Evolutionary conservation across 768 basidiomycete species (phyloP), one percentile per base, ranked within the genome.

Genomic region (Lactarius hengduanensis): DNA sequence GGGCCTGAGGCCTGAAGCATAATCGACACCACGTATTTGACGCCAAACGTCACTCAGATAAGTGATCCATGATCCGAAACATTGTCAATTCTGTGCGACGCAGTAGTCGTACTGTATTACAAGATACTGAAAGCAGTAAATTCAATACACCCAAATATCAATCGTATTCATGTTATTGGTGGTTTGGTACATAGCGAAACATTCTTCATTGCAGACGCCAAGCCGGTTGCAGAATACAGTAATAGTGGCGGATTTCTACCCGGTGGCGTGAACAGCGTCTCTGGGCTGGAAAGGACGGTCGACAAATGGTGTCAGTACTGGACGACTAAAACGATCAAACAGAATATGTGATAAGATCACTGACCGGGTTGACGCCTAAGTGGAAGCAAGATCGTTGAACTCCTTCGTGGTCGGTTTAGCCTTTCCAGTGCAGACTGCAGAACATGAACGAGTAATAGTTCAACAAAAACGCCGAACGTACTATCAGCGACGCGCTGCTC

Each of bases 401-500:
- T 89, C 88, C 0, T 70, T 65, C 9, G 75, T 67, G 10, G 82
- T 83, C 16, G 87, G 81, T 64, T 71, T 80, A 4, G 16, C 43
- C 0, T 22, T 69, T 8, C 81, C 85, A 13, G 78, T 78, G 74
- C 83, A 80, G 69, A 89, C 88, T 88, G 40, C 26, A 26, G 53
- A 11, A 26, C 0, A 22, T 57, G 43, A 54, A 10, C 2, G 32
- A 9, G 47, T 40, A 5, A 38, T 18, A 26, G 32, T 15, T 26
- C 7, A 45, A 41, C 59, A 56, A 20, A 34, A 36, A 54, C 13
- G n/a, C 30, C 3, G 28, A 32, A 64, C 62, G 65, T 71, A 90
- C 90, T 82, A 55, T 81, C 81, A 54, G 77, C 75, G 58, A 91
- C 81, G 63, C 81, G 86, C 40, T 81, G 75, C 72, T 83, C 78